Percentiles rank a stretch among this genome's conserved stretches.
These are phyloP conservation scores for Picea abies DNA, from an alignment of 83 land plant genomes.

Conservation along the genomic window DNA sequence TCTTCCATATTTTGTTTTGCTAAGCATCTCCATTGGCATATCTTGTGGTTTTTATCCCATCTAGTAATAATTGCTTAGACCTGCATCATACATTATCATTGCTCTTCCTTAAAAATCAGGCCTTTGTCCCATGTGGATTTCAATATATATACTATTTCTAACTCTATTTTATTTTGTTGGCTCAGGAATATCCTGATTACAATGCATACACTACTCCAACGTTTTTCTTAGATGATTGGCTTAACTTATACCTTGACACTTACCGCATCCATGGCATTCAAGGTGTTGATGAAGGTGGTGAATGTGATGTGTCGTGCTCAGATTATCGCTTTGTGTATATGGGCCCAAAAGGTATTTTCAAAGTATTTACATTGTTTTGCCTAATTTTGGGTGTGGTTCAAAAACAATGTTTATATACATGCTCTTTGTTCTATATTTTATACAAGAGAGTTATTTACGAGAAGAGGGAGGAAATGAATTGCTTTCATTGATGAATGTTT, in stretches of 20 bases:
- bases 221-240: slow-evolving; percentile 84
- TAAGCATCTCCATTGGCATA: background rate
- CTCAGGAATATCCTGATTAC: slow-evolving; percentile 88
- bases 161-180: background rate
- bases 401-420: background rate
- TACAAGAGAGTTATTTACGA: background rate
- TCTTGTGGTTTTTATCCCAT: background rate
- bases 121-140: background rate
- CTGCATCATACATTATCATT: background rate
- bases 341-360: slow-evolving; percentile 78
- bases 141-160: background rate
- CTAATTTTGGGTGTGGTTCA: background rate
- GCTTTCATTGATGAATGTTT: background rate
- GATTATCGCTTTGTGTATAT: slow-evolving; percentile 94
- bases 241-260: slow-evolving; percentile 71
- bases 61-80: background rate
- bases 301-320: slow-evolving; percentile 46
- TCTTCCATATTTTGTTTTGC: background rate
- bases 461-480: background rate
- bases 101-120: background rate
- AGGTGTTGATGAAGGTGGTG: slow-evolving; percentile 19
- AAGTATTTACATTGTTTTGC: background rate
- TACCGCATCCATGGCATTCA: slow-evolving; percentile 43
- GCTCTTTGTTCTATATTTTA: background rate
- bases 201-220: slow-evolving; percentile 63